Evolutionary conservation across 2,329 filamentous ascomycete species (phyloP), one percentile per base, ranked within the genome.

Genomic region (Intubia oerlemansii): DNA sequence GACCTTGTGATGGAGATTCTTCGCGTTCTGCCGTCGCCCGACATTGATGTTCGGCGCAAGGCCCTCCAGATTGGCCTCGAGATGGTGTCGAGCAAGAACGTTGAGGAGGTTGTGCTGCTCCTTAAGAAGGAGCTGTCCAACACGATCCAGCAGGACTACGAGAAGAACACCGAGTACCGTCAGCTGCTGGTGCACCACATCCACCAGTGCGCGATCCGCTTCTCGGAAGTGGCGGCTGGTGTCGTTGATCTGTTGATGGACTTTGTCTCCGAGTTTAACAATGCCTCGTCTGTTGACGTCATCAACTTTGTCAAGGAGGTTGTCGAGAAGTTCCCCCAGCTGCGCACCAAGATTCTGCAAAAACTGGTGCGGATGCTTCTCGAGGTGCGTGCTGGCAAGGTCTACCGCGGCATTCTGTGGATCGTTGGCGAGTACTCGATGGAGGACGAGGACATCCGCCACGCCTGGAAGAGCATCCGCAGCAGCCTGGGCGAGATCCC

Each of bases 271-370:
- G 88, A 98, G 50, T 93, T 95, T 50, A 95, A 91, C 59, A 93
- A 91, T 45, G 77, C 79, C 25, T 92, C 85, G 2, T 88, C 88
- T 1, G 80, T 98, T 17, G 88, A 98, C 50, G 85, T 98, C 30
- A 95, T 98, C 45, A 84, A 81, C 31, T 98, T 98, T 46, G 84
- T 98, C 38, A 98, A 98, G 54, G 88, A 98, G 49, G 88, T 98
- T 4, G 85, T 95, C 6, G 88, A 98, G 54, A 92, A 91, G 45
- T 98, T 95, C 58, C 88, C 88, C 7, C 72, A 79, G 41, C 64
- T 98, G 33, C 73, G 88, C 35, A 68, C 73, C 19, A 77, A 79
- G 1, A 95, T 98, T 40, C 75, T 95, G 6, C 70, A 77, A 43
- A 76, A 84, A 35, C 59, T 98, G 11, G 84, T 95, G 6, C 76